Base-by-base conservation (phyloP, 805 yeast genomes). In the Candida manassasensis region DNA sequence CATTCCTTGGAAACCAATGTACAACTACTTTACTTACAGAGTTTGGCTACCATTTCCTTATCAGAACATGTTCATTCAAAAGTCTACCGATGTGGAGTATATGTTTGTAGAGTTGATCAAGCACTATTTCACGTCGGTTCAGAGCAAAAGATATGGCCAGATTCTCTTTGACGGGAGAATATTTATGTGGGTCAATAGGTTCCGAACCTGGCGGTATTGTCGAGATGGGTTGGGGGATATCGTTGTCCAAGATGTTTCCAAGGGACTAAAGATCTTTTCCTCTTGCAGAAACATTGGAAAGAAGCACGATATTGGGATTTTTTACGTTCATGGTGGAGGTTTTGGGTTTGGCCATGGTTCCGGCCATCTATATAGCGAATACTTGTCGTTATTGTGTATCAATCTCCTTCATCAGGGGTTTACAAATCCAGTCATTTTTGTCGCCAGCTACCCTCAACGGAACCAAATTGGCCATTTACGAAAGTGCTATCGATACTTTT, bases 381-480 rank as follows among this genome's bases (percentile, higher is more conserved):
- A 59, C 43, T 39, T 73, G 25, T 54, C 63, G 28, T 53, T 69
- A 3, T 43, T 71, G 29, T 57, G 67, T 17, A 59, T 65, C 2
- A 51, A 67, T 13, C 53, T 75, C 21, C 57, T 65, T 18, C 53
- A 66, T 34, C 75, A 71, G 43, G 80, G 80, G 1, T 74, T 75
- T 43, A 39, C 49, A 16, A 71, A 67, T 41, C 80, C 81, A 1
- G 66, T 61, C 27, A 55, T 71, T 6, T 51, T 65, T 14, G 61
- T 68, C 17, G 51, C 52, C 4, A 16, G 27, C n/a, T 35, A 34
- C 14, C n/a, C n/a, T n/a, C 21, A 33, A 9, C 16, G 26, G 38
- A 32, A 28, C 38, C 55, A 53, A 35, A 46, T 55, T 1, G 43
- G 48, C 3, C 69, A 59, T 16, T 36, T 65, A 24, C 26, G 33